Evolutionary conservation across 202 grass and related monocot genomes (phyloP), one percentile per base, ranked within the genome.

Genomic region (Panicum hallii): DNA sequence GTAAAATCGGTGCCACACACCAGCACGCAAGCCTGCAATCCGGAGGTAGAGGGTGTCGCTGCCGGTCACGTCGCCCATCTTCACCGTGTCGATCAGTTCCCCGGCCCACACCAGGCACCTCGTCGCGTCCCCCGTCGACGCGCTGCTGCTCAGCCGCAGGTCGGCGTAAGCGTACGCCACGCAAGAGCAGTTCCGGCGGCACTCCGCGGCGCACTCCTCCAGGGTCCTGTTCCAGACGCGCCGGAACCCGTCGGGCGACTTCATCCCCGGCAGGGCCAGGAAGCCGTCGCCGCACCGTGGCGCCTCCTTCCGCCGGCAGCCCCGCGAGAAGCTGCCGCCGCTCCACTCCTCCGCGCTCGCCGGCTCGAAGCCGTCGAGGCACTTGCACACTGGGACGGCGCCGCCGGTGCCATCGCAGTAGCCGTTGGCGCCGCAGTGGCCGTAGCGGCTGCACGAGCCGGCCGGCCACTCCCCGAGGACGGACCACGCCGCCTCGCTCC

Each of bases 41-140:
- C 81, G 66, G 30, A 90, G 75, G 45, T 90, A 85, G 17, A 93
- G 40, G 5, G 71, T 81, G 23, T 67, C 82, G 48, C 72, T 68
- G 19, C 46, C 76, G 15, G 14, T 16, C 7, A 20, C 11, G 15
- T 16, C 49, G 2, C 60, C 57, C 10, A 88, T 2, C 81, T 30
- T 75, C 41, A n/a, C 70, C 11, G 83, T 45, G 50, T 89, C 88
- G 0, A 65, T 42, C 16, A 93, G 28, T 15, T 86, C 54, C 15
- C 67, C 73, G 4, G 4, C 16, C 88, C 91, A 93, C 66, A 88
- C 34, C n/a, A 82, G 26, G n/a, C 83, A 90, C 72, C 64, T 55
- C 5, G 72, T 56, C 47, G 20, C 11, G 14, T 84, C 61, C 6
- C 47, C 72, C 1, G 17, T 41, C 13, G 17, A 2, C 22, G 0